Evolutionary conservation across 129 eudicot species (phyloP).

Genomic region (Chrysanthemum lavandulifolium): DNA sequence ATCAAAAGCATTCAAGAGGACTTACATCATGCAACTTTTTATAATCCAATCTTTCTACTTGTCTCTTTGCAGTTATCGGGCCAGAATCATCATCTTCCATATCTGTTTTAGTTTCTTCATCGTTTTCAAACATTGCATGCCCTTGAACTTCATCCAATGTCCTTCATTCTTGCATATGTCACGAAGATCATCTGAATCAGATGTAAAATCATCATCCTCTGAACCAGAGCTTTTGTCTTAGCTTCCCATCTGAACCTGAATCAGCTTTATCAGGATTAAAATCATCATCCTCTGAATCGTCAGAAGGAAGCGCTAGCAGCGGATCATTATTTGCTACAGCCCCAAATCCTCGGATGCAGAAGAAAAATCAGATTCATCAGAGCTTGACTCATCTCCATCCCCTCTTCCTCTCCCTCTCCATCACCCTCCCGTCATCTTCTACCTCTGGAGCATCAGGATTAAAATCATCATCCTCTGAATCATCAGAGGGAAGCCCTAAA

Average conservation of each 20-base stretch:
- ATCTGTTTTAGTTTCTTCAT: conserved; percentile 21
- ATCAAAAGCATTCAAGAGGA: neutral
- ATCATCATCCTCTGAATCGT: conserved; percentile 93
- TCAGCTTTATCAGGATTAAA: conserved; percentile 57
- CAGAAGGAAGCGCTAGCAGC: conserved; percentile 66
- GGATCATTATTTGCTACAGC: conserved; percentile 38
- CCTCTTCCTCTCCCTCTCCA: conserved; percentile 35
- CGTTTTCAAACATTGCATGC: conserved; percentile 21
- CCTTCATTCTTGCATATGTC: conserved; percentile 39
- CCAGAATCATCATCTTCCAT: conserved; percentile 32
- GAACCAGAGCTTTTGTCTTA: conserved; percentile 58
- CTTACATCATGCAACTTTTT: conserved; percentile 88
- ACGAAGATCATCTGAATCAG: conserved; percentile 75
- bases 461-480: conserved; percentile 90
- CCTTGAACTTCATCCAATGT: conserved; percentile 33
- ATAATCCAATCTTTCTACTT: conserved; percentile 74
- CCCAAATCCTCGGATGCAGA: conserved; percentile 66
- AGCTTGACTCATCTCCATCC: conserved; percentile 54
- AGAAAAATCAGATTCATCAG: conserved; percentile 65
- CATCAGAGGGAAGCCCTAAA: conserved; percentile 76
- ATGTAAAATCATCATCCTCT: conserved; percentile 53
- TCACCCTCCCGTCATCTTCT: conserved; percentile 42
- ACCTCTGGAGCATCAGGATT: conserved; percentile 63
- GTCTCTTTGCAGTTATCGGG: conserved; percentile 53
- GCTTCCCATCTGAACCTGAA: conserved; percentile 40